Evolutionary conservation across 306 rosid genomes (phyloP).

Genomic region (Dicorynia guianensis): DNA sequence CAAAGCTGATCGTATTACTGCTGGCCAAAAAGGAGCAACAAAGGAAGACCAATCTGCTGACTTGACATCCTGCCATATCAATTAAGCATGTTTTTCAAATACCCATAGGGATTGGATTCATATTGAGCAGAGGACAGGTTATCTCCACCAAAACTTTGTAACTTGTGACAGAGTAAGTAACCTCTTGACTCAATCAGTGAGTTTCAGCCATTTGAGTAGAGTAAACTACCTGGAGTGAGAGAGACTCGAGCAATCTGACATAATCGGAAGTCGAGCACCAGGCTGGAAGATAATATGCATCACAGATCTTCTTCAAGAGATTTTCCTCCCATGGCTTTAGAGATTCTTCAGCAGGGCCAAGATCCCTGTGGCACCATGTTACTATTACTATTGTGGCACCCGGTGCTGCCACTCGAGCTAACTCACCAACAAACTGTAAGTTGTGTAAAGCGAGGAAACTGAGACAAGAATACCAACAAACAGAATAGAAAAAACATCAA

Average conservation of each 20-base stretch:
- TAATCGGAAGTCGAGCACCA: slow-evolving; percentile 95
- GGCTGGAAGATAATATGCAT: slow-evolving; percentile 83
- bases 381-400: slow-evolving; percentile 82
- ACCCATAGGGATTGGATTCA: not conserved
- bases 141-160: not conserved
- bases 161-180: not conserved
- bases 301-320: slow-evolving; percentile 79
- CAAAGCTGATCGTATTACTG: slow-evolving; percentile 82
- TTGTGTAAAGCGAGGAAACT: slow-evolving; percentile 17
- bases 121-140: not conserved
- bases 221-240: slow-evolving; percentile 60
- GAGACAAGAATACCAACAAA: slow-evolving; percentile 21
- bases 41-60: slow-evolving; percentile 79
- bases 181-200: not conserved
- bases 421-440: slow-evolving; percentile 80
- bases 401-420: slow-evolving; percentile 91
- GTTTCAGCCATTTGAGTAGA: not conserved
- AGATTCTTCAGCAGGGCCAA: slow-evolving; percentile 63
- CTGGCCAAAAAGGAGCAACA: slow-evolving; percentile 98
- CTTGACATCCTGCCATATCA: slow-evolving; percentile 68
- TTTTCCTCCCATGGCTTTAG: slow-evolving; percentile 71
- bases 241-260: slow-evolving; percentile 62
- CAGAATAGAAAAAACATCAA: slow-evolving; percentile 8
- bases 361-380: slow-evolving; percentile 97
- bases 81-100: not conserved